Conservation (phyloP, 192 early-diverging fungal species). For the Backusella mclennaniae region DNA sequence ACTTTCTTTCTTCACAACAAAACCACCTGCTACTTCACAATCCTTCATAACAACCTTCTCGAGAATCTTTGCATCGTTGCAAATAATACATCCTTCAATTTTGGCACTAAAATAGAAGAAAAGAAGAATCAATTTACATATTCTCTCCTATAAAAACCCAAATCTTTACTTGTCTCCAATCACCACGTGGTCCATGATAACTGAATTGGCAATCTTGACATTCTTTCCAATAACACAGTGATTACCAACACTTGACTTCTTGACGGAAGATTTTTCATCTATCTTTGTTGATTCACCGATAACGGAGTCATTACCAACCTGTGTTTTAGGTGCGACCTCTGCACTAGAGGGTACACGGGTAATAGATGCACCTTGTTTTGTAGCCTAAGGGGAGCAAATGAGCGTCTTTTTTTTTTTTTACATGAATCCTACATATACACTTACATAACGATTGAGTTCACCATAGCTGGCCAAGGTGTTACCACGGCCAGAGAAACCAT, state of each 20-base stretch:
- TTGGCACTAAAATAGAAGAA: conserved; percentile 59
- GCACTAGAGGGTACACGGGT: conserved; percentile 68
- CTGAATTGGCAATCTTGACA: conserved; percentile 93
- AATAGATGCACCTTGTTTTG: conserved; percentile 42
- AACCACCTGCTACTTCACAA: conserved; percentile 78
- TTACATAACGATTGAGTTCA: conserved; percentile 84
- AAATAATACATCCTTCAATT: conserved; percentile 86
- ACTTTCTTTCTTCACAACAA: conserved; percentile 67
- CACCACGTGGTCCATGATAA: conserved; percentile 93
- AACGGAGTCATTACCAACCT: conserved; percentile 88
- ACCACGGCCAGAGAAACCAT: conserved; percentile 78
- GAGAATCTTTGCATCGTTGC: conserved; percentile 74
- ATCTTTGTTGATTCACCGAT: conserved; percentile 89
- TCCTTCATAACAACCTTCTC: conserved; percentile 80
- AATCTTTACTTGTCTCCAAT: conserved; percentile 77
- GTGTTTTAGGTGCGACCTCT: conserved; percentile 62
- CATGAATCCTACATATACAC: conserved; percentile 18
- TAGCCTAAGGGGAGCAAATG: conserved; percentile 3
- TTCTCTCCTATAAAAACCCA: background rate
- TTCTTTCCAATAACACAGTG: conserved; percentile 96
- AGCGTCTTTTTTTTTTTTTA: background rate
- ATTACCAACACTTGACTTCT: conserved; percentile 90
- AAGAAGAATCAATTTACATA: background rate
- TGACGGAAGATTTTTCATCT: conserved; percentile 89
- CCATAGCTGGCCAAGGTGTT: conserved; percentile 81